phyloP scores from a whole-genome alignment of 495 filamentous ascomycete species.

The Neurospora cerealis region DNA sequence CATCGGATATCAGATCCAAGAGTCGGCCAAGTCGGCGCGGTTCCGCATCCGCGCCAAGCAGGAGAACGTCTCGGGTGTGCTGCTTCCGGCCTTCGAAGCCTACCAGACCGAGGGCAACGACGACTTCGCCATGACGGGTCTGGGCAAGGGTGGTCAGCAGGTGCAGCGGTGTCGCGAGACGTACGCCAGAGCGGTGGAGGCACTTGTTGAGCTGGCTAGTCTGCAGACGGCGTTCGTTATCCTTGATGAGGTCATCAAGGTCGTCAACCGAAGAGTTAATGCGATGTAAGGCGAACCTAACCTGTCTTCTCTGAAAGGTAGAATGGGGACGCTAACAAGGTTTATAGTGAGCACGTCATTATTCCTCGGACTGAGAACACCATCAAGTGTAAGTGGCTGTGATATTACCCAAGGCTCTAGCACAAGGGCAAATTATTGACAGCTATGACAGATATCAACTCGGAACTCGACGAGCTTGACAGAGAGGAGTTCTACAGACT shows the following conservation, averaged over 20 bases:
- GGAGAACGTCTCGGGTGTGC: slow-evolving; percentile 95
- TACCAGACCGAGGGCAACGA: slow-evolving; percentile 78
- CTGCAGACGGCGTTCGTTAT: slow-evolving; percentile 98
- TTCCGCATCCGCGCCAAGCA: slow-evolving; percentile 91
- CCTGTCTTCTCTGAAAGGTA: not conserved
- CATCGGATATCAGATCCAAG: slow-evolving; percentile 94
- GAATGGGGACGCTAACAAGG: not conserved
- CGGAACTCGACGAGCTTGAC: slow-evolving; percentile 95
- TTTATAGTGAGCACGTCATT: slow-evolving; percentile 76
- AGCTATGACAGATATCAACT: slow-evolving; percentile 71
- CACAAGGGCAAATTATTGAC: slow-evolving; percentile 1
- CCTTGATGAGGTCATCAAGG: slow-evolving; percentile 97
- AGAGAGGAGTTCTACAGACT: slow-evolving; percentile 96
- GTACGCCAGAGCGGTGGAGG: slow-evolving; percentile 94
- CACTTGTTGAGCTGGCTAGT: slow-evolving; percentile 90
- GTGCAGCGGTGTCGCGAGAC: slow-evolving; percentile 92
- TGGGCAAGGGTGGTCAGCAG: slow-evolving; percentile 96
- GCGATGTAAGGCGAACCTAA: slow-evolving; percentile 55
- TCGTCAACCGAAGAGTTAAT: slow-evolving; percentile 96
- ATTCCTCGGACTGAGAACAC: slow-evolving; percentile 97
- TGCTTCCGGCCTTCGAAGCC: slow-evolving; percentile 88
- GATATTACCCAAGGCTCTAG: not conserved
- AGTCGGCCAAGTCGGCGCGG: slow-evolving; percentile 83
- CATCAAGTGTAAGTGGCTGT: slow-evolving; percentile 66
- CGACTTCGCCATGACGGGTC: slow-evolving; percentile 90